phyloP scores from a whole-genome alignment of 192 early-diverging fungal species.

The Chytriomyces sp. region DNA sequence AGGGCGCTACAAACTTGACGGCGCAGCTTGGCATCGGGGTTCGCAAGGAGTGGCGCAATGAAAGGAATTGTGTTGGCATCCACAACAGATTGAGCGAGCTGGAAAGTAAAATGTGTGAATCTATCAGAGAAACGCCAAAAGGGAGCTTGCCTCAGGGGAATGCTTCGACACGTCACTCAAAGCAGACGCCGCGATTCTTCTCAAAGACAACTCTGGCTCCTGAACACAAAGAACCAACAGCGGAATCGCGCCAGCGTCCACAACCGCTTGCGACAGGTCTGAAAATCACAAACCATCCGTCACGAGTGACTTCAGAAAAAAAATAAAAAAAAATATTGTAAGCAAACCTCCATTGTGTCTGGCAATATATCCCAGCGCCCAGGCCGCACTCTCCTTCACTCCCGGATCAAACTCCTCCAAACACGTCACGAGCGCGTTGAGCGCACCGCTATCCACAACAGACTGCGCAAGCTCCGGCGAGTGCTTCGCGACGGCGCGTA shows the following conservation, averaged over 20 bases:
- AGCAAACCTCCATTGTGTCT: constrained; percentile 54
- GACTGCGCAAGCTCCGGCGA: constrained; percentile 56
- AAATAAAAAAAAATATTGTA: neutral
- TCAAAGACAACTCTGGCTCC: constrained; percentile 57
- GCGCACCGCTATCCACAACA: constrained; percentile 56
- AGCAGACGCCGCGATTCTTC: constrained; percentile 59
- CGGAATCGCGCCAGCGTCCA: constrained; percentile 60
- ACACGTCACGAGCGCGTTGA: constrained; percentile 55
- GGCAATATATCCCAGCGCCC: constrained; percentile 66
- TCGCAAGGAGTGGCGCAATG: constrained; percentile 50
- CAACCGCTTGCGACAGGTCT: constrained; percentile 60
- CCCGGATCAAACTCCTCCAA: constrained; percentile 66
- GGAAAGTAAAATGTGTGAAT: neutral
- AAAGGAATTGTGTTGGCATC: constrained; percentile 58
- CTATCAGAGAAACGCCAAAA: neutral
- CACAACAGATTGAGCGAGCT: constrained; percentile 63
- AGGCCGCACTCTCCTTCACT: constrained; percentile 61
- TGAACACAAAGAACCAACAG: constrained; percentile 60
- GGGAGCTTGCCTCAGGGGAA: constrained; percentile 52
- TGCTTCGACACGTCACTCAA: constrained; percentile 60
- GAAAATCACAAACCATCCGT: neutral
- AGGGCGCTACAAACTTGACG: constrained; percentile 59
- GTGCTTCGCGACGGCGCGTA: constrained; percentile 61
- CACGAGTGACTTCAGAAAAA: constrained; percentile 6
- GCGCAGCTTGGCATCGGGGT: constrained; percentile 58